These are phyloP conservation scores for Chlamydomonas incerta DNA, from an alignment of 139 green algal genomes.

Conservation along the genomic window DNA sequence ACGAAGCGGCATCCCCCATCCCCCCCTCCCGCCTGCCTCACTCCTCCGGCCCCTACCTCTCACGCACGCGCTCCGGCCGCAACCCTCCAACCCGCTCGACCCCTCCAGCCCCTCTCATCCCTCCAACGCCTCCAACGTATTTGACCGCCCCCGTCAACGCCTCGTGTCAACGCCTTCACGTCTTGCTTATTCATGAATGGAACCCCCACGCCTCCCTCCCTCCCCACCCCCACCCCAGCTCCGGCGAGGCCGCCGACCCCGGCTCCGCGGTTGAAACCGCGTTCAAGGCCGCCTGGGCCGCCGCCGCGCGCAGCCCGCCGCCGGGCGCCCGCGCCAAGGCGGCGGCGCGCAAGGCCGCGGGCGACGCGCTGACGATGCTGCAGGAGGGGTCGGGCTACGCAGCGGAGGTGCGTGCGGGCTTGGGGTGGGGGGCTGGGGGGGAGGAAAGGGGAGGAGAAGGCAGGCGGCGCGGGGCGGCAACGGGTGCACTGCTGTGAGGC, in stretches of 20 bases:
- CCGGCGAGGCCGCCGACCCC: background rate
- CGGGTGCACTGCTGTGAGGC: too few species aligned
- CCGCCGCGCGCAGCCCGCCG: background rate
- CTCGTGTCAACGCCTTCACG: background rate
- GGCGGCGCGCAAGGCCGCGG: conserved; percentile 31
- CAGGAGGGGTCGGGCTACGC: conserved; percentile 39
- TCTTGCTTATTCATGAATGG: background rate
- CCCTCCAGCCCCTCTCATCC: too few species aligned
- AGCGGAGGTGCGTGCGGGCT: conserved; percentile 30
- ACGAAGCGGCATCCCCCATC: too few species aligned
- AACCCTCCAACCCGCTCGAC: too few species aligned
- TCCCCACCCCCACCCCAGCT: background rate
- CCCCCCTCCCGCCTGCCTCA: too few species aligned
- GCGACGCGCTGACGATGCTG: conserved; percentile 29
- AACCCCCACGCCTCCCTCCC: background rate
- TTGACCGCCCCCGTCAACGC: too few species aligned
- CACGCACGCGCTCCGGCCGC: too few species aligned
- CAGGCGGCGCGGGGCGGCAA: too few species aligned
- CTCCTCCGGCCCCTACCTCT: too few species aligned
- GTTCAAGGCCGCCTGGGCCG: conserved; percentile 34
- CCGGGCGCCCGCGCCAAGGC: background rate
- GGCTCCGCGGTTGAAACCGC: conserved; percentile 13
- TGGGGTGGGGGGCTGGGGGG: background rate
- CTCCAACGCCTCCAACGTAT: too few species aligned
- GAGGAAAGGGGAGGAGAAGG: too few species aligned